Percentiles rank a stretch among this genome's conserved stretches.
These are phyloP conservation scores for Phylloporus sp. DNA, from an alignment of 768 basidiomycete genomes.

Conservation along the genomic window DNA sequence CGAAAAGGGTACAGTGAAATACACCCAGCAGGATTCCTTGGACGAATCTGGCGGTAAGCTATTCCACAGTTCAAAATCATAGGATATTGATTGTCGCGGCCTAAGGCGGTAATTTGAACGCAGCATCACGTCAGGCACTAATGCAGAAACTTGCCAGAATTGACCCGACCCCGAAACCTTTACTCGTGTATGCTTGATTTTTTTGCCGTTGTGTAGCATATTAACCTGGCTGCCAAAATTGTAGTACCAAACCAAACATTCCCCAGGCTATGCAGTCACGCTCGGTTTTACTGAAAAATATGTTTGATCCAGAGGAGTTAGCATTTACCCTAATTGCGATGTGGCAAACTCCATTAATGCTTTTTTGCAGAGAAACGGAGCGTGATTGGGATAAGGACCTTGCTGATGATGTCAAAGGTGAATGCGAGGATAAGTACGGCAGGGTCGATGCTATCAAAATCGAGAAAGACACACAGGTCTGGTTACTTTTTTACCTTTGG, in stretches of 20 bases:
- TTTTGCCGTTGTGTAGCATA: background rate
- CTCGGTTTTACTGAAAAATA: slow-evolving; percentile 86
- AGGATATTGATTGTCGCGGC: slow-evolving; percentile 9
- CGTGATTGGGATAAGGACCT: slow-evolving; percentile 96
- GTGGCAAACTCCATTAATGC: slow-evolving; percentile 4
- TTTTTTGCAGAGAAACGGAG: slow-evolving; percentile 75
- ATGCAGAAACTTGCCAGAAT: slow-evolving; percentile 99
- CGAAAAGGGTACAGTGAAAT: slow-evolving; percentile 77
- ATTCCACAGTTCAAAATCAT: background rate
- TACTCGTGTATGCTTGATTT: slow-evolving; percentile 52
- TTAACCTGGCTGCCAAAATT: slow-evolving; percentile 14
- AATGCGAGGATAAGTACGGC: slow-evolving; percentile 91
- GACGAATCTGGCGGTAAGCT: slow-evolving; percentile 85
- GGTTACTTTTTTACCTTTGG: slow-evolving; percentile 19
- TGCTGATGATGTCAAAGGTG: slow-evolving; percentile 92
- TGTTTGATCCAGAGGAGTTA: slow-evolving; percentile 97
- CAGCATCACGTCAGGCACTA: slow-evolving; percentile 96
- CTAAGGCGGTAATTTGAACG: slow-evolving; percentile 93
- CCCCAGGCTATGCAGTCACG: slow-evolving; percentile 85
- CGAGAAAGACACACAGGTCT: slow-evolving; percentile 88
- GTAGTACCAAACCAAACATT: slow-evolving; percentile 72
- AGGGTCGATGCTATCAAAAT: slow-evolving; percentile 84
- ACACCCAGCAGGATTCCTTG: slow-evolving; percentile 73
- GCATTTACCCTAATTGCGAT: slow-evolving; percentile 25
- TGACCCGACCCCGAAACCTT: slow-evolving; percentile 58